A percentile compares a stretch with the other conserved stretches of the same genome.
These are phyloP conservation scores for Cladosporium sp. DNA, from an alignment of 2,329 filamentous ascomycete genomes.

Conservation along the genomic window DNA sequence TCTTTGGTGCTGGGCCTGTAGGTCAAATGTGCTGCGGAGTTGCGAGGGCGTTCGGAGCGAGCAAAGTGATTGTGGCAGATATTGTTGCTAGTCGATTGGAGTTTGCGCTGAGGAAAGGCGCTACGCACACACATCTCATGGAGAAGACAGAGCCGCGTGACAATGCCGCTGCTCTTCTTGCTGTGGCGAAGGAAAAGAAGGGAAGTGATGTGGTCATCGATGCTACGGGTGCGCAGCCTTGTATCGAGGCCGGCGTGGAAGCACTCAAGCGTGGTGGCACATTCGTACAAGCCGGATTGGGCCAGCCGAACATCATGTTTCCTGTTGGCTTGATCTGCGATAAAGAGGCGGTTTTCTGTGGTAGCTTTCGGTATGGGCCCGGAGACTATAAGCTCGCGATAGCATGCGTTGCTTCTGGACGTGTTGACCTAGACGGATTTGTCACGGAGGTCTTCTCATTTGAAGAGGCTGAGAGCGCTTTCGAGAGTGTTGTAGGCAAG, in stretches of 20 bases:
- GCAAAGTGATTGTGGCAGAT: constrained; percentile 33
- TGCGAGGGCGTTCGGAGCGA: constrained; percentile 55
- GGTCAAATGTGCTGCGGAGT: constrained; percentile 54
- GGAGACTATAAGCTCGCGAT: constrained; percentile 79
- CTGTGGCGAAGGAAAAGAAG: constrained; percentile 15
- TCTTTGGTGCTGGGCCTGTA: constrained; percentile 59
- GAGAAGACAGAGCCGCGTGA: constrained; percentile 24
- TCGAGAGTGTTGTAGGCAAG: constrained; percentile 76
- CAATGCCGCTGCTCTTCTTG: constrained; percentile 17
- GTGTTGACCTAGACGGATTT: constrained; percentile 67
- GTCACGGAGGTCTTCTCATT: constrained; percentile 73
- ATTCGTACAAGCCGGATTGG: constrained; percentile 83
- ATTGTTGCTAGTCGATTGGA: constrained; percentile 49
- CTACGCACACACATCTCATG: constrained; percentile 25
- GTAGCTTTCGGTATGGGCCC: constrained; percentile 48
- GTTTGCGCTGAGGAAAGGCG: constrained; percentile 49
- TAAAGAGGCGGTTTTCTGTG: constrained; percentile 79
- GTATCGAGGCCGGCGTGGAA: constrained; percentile 70
- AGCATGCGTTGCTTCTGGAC: constrained; percentile 65
- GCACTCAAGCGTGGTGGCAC: constrained; percentile 64
- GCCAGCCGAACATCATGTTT: constrained; percentile 75
- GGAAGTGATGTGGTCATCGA: constrained; percentile 78
- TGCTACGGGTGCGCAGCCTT: constrained; percentile 71
- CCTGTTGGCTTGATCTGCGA: constrained; percentile 83
- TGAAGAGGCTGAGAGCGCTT: constrained; percentile 74